These are phyloP conservation scores for Cladosporium cucumerinum DNA, from an alignment of 2,329 filamentous ascomycete species.

Conservation along the genomic window DNA sequence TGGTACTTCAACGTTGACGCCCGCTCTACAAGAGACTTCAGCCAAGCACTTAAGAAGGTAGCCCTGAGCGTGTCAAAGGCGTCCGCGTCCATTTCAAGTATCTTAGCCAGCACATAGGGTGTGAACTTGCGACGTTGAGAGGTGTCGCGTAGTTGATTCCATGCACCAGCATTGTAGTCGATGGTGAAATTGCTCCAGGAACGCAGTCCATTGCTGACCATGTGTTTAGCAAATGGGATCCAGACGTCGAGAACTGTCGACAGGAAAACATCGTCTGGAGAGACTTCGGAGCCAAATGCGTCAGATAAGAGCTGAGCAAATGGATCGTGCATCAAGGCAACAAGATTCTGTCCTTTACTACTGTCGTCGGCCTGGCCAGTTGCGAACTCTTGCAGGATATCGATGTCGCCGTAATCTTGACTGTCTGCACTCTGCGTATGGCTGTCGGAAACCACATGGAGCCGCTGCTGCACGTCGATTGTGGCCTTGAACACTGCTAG, in stretches of 20 bases:
- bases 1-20: slow-evolving; percentile 61
- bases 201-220: slow-evolving; percentile 43
- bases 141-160: slow-evolving; percentile 46
- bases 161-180: slow-evolving; percentile 51
- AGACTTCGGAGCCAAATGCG: slow-evolving; percentile 57
- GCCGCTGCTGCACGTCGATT: slow-evolving; percentile 25
- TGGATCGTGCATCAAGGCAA: slow-evolving; percentile 23
- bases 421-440: slow-evolving; percentile 54
- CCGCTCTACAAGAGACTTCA: slow-evolving; percentile 56
- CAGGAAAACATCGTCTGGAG: slow-evolving; percentile 54
- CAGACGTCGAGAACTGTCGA: slow-evolving; percentile 54
- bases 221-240: slow-evolving; percentile 47
- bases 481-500: slow-evolving; percentile 49
- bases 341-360: not conserved
- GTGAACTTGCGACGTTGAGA: slow-evolving; percentile 45
- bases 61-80: slow-evolving; percentile 35
- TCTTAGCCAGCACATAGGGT: slow-evolving; percentile 43
- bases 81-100: slow-evolving; percentile 43
- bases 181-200: slow-evolving; percentile 57
- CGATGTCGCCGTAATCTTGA: slow-evolving; percentile 59
- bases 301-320: slow-evolving; percentile 57
- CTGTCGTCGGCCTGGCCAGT: not conserved
- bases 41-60: slow-evolving; percentile 52
- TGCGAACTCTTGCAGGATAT: slow-evolving; percentile 43
- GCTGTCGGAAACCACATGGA: slow-evolving; percentile 4